Percentiles rank a stretch among this genome's conserved stretches.
Evolutionary conservation across 768 basidiomycete genomes (phyloP).

Genomic region (Tricholoma flavovirens): DNA sequence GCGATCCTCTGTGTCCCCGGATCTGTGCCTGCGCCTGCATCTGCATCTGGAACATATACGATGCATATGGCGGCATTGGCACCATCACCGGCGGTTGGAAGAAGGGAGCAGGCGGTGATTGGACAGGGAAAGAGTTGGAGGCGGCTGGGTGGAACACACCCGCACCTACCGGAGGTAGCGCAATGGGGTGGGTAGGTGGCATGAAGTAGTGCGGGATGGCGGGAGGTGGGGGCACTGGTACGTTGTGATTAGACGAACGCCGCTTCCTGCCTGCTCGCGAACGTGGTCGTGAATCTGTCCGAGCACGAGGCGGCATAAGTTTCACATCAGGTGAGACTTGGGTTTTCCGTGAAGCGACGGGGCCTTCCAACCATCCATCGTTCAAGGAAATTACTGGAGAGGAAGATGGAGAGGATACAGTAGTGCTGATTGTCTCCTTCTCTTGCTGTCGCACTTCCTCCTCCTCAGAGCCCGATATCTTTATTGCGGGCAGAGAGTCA

Average conservation of each 20-base stretch:
- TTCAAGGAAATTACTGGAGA: conserved; percentile 22
- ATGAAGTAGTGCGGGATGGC: conserved; percentile 5
- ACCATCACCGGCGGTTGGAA: conserved; percentile 15
- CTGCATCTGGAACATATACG: conserved; percentile 20
- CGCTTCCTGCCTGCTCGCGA: conserved; percentile 13
- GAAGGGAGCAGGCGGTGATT: conserved; percentile 9
- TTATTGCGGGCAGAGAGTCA: conserved; percentile 30
- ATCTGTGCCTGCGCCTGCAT: conserved; percentile 10
- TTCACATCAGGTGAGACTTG: background rate
- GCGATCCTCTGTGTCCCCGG: conserved; percentile 3
- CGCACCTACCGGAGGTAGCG: background rate
- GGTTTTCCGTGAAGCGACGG: conserved; percentile 8
- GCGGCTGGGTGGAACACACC: conserved; percentile 3
- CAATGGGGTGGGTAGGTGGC: conserved; percentile 2
- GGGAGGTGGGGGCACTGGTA: conserved; percentile 1
- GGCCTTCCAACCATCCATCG: conserved; percentile 38
- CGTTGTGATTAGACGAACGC: conserved; percentile 13
- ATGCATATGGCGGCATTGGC: conserved; percentile 13
- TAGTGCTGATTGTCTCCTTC: conserved; percentile 7
- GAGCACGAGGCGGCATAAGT: background rate
- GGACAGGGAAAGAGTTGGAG: conserved; percentile 7
- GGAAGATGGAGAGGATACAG: conserved; percentile 21
- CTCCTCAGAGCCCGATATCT: conserved; percentile 11
- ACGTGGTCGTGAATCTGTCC: conserved; percentile 12
- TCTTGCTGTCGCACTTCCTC: conserved; percentile 8